Evolutionary conservation across 2,329 filamentous ascomycete species (phyloP), one percentile per base, ranked within the genome.

Genomic region (Magnaporthiopsis incrustans): DNA sequence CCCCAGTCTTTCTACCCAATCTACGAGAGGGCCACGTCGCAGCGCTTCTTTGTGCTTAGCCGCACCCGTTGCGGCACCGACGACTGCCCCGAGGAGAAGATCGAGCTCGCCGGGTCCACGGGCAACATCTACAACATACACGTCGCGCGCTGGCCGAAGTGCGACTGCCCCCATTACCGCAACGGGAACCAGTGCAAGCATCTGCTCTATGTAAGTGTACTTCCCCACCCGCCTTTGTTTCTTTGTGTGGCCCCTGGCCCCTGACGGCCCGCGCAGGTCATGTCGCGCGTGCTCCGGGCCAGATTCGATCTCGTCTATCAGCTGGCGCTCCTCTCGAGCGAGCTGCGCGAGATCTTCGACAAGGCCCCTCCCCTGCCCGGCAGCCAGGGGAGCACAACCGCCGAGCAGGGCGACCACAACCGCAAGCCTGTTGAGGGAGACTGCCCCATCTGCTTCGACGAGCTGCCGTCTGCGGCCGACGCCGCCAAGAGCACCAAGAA

Each of bases 151-250:
- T 69, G 77, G 25, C 83, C 85, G 0, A 74, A 68, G 0, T 89
- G 86, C 71, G 76, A 79, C 61, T 88, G 86, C 66, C 84, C 85
- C 0, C 80, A 87, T 64, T 79, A 78, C 1, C 68, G 65, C 32
- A 77, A 78, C 44, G 82, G 83, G 0, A 79, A 84, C 38, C 84
- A 87, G 66, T 89, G 87, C 80, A 89, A 89, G 70, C 87, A 90
- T 68, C 76, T 86, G 32, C 66, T 88, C 58, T 89, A 86, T 69
- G 83, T 82, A 69, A 57, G 75, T 73, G 4, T 30, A 30, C 27
- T 30, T 30, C 27, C 15, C 22, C 15, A 10, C 22, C 14, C 25
- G 14, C 15, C 25, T 27, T 15, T 11, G 22, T 61, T 27, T 4
- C 3, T 25, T 57, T 30, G 27, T 30, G 57, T 30, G 22, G 1